A percentile compares a stretch with the other conserved stretches of the same genome.
Evolutionary conservation across 176 grass and related monocot species (phyloP).

Genomic region (Eleusine coracana): DNA sequence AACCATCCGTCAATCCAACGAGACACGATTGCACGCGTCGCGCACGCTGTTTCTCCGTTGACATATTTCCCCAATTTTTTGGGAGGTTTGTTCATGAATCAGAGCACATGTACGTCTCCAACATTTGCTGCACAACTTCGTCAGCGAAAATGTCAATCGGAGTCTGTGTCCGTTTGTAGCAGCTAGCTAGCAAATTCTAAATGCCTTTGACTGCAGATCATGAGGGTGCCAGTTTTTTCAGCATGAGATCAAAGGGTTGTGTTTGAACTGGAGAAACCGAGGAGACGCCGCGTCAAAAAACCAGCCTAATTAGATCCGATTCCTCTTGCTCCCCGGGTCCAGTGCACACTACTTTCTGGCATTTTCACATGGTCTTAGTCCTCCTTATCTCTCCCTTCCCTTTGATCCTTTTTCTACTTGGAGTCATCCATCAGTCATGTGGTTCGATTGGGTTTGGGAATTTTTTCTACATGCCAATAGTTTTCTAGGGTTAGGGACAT

Average conservation of each 20-base stretch:
- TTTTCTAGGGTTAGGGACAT: conserved; percentile 28
- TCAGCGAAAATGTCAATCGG: conserved; percentile 43
- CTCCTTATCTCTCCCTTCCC: not conserved
- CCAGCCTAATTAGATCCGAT: not conserved
- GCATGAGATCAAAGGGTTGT: conserved; percentile 35
- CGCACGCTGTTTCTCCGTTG: conserved; percentile 18
- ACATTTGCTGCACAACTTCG: not conserved
- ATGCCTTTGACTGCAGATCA: conserved; percentile 33
- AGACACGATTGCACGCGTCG: not conserved
- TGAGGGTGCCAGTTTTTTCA: conserved; percentile 30
- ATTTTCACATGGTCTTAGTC: conserved; percentile 39
- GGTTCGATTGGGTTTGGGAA: conserved; percentile 8
- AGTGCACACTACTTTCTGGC: conserved; percentile 41
- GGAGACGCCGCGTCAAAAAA: not conserved
- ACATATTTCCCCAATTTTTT: conserved; percentile 23
- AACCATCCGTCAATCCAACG: conserved; percentile 6
- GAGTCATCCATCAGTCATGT: conserved; percentile 34
- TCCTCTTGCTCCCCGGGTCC: conserved; percentile 4
- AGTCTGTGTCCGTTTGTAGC: conserved; percentile 33
- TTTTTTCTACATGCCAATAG: conserved; percentile 9
- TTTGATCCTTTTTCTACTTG: conserved; percentile 1
- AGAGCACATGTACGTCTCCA: not conserved
- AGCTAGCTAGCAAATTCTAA: not conserved
- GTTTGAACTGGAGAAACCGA: conserved; percentile 43
- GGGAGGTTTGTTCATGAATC: conserved; percentile 19